Evolutionary conservation across 352 stramenopile species (phyloP).

Genomic region (Phytophthora podocarpi): DNA sequence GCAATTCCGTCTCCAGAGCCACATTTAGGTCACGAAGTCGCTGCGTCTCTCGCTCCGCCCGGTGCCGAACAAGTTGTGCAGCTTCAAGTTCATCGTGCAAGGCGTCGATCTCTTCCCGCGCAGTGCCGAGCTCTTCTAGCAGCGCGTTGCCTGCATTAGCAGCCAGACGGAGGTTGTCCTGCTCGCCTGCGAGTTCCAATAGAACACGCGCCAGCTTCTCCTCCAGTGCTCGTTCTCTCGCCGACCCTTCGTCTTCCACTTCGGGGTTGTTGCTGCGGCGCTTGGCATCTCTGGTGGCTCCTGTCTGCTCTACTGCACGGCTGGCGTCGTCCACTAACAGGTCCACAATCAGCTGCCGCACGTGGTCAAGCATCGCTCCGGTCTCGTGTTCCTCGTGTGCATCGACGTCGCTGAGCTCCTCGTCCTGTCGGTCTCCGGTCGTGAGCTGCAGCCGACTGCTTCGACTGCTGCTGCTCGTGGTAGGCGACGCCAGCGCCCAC

Average conservation of each 20-base stretch:
- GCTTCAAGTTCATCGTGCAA: conserved; percentile 38
- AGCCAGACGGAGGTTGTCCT: conserved; percentile 52
- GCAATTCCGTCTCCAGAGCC: conserved; percentile 37
- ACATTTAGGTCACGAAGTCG: conserved; percentile 35
- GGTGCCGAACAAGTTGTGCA: conserved; percentile 27
- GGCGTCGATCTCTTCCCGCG: conserved; percentile 29
- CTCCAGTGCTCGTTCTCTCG: conserved; percentile 39
- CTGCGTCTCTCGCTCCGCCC: conserved; percentile 18
- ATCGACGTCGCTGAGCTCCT: conserved; percentile 7
- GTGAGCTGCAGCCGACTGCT: conserved; percentile 7
- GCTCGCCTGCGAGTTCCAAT: conserved; percentile 48
- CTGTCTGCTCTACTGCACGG: neutral
- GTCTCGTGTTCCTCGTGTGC: conserved; percentile 1
- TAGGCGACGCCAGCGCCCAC: conserved; percentile 17
- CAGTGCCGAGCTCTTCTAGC: conserved; percentile 43
- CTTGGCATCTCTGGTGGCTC: neutral
- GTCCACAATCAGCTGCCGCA: conserved; percentile 41
- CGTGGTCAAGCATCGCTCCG: conserved; percentile 30
- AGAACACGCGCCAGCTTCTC: conserved; percentile 43
- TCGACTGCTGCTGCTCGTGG: conserved; percentile 18
- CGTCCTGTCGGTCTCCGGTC: conserved; percentile 10
- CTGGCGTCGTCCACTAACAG: conserved; percentile 28
- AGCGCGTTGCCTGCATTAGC: conserved; percentile 56
- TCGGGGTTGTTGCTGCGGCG: conserved; percentile 29
- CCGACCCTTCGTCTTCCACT: conserved; percentile 12